Percentiles rank a stretch among this genome's conserved stretches.
Conservation (phyloP, 306 rosid genomes). For the Medicago truncatula region DNA sequence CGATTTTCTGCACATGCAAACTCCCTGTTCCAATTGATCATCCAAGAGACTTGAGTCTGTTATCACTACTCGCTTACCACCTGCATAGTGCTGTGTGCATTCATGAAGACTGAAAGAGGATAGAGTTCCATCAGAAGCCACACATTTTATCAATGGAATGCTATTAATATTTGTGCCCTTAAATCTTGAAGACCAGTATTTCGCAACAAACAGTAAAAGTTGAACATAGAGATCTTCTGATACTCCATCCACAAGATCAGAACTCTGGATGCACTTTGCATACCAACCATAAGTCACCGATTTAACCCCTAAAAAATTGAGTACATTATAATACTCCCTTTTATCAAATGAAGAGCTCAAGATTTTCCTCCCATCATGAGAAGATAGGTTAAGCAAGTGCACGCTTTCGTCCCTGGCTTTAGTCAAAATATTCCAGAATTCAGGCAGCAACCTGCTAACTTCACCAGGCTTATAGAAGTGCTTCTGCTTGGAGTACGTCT, state of each 20-base stretch:
- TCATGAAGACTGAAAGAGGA: constrained; percentile 48
- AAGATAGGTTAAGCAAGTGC: constrained; percentile 53
- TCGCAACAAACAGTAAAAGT: constrained; percentile 62
- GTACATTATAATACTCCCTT: constrained; percentile 46
- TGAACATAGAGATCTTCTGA: constrained; percentile 57
- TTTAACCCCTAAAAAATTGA: constrained; percentile 60
- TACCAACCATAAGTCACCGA: constrained; percentile 64
- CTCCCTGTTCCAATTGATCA: constrained; percentile 60
- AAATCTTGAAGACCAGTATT: constrained; percentile 53
- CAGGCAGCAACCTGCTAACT: constrained; percentile 65
- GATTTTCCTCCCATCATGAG: constrained; percentile 57
- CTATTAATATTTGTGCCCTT: constrained; percentile 40
- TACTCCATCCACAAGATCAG: constrained; percentile 59
- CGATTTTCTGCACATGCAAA: constrained; percentile 39
- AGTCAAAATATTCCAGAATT: constrained; percentile 61
- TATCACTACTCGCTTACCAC: constrained; percentile 37
- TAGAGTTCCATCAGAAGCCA: constrained; percentile 44
- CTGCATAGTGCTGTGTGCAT: neutral
- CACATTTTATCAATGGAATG: constrained; percentile 60
- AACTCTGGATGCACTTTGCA: constrained; percentile 69
- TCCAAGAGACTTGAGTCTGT: constrained; percentile 53
- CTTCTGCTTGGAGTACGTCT: constrained; percentile 59
- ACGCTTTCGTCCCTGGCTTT: constrained; percentile 50
- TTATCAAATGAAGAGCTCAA: constrained; percentile 61
- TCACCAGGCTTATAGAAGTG: constrained; percentile 68